Base-by-base conservation (phyloP, 257 asterid genomes). In the Leptodermis oblonga region DNA sequence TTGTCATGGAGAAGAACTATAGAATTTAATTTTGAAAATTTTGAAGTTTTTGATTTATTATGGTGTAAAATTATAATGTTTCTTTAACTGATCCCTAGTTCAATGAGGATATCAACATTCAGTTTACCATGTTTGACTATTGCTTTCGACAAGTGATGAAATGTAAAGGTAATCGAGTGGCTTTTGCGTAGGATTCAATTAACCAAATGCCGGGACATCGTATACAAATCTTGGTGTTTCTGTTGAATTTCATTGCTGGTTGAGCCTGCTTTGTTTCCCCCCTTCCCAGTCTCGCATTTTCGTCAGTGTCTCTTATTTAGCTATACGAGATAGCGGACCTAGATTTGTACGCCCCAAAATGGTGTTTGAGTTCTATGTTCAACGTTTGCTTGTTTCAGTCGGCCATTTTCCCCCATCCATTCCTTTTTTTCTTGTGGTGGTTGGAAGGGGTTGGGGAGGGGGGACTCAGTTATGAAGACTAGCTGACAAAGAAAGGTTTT, bases 201-300 rank as follows among this genome's bases (percentile, higher is more conserved):
- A 26, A 36, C 58, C 55, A 69, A 56, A 58, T 5, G 64, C 54
- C 25, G 54, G 39, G 25, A 13, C 49, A 28, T 10, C n/a, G 15
- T 37, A n/a, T 34, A 31, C 58, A 62, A 56, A 25, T 54, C 17
- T 43, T 28, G 67, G 67, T 70, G 56, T 62, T 15, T 28, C 13
- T 22, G 31, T 70, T 39, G 17, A 56, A 5, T 41, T 28, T 48
- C 37, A 22, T 28, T 33, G 22, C 54, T 69, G 15, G 20, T 11
- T 25, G 28, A 18, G 0, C 26, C 6, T 52, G 62, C 14, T 26
- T 20, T 5, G 15, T 12, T 22, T 26, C 34, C 41, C 64, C 23
- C 20, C 14, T 17, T 46, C 53, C 53, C 22, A 13, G 22, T 67
- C 17, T 33, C 71, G 4, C 31, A 13, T 5, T 52, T 54, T 36